Evolutionary conservation across 495 filamentous ascomycete species (phyloP).

Genomic region (Penicillium cosmopolitanum): DNA sequence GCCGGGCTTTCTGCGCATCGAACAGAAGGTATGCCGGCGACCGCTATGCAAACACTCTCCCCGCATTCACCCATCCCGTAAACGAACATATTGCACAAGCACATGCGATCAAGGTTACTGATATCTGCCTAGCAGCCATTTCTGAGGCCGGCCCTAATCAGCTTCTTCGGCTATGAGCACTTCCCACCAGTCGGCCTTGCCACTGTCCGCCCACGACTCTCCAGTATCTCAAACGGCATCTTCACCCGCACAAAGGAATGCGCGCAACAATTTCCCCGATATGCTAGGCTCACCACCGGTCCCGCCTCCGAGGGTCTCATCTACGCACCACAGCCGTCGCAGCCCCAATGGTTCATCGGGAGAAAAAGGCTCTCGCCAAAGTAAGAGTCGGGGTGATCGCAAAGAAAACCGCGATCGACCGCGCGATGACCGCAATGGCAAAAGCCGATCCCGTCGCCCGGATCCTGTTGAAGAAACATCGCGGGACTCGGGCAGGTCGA

Average conservation of each 20-base stretch:
- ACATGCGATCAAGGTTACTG: slow-evolving; percentile 22
- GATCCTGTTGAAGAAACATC: slow-evolving; percentile 36
- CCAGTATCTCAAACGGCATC: slow-evolving; percentile 32
- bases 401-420: slow-evolving; percentile 37
- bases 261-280: slow-evolving; percentile 42
- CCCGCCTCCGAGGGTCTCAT: slow-evolving; percentile 50
- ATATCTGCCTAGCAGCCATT: slow-evolving; percentile 32
- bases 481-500: slow-evolving; percentile 23
- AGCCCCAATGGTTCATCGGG: slow-evolving; percentile 34
- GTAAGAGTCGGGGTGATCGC: slow-evolving; percentile 37
- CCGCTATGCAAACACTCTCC: slow-evolving; percentile 17
- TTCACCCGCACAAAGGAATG: slow-evolving; percentile 37
- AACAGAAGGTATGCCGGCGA: slow-evolving; percentile 28
- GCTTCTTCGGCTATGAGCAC: slow-evolving; percentile 51
- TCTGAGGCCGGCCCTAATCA: slow-evolving; percentile 35
- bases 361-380: slow-evolving; percentile 42
- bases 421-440: slow-evolving; percentile 39
- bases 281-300: slow-evolving; percentile 45
- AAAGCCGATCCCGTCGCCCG: slow-evolving; percentile 36
- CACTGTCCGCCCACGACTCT: slow-evolving; percentile 38
- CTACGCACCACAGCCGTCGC: slow-evolving; percentile 43
- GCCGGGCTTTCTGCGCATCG: slow-evolving; percentile 15
- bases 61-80: slow-evolving; percentile 11
- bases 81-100: slow-evolving; percentile 8
- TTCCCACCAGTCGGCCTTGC: slow-evolving; percentile 39